phyloP scores from a whole-genome alignment of 2,329 filamentous ascomycete genomes.

The Albifimbria verrucaria region DNA sequence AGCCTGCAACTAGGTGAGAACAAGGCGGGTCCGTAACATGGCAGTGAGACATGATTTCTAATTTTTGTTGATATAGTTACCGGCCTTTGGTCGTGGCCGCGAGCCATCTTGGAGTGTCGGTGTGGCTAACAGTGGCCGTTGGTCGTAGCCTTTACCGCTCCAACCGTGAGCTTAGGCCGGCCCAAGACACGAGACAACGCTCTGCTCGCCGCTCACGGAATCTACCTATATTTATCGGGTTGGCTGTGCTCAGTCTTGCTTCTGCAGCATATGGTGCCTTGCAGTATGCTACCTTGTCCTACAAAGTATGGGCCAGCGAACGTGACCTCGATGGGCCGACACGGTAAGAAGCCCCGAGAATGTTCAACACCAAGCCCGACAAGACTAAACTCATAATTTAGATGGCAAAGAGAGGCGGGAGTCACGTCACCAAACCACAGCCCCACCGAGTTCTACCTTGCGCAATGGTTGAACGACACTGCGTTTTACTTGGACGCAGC shows the following conservation, averaged over 20 bases:
- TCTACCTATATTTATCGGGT: constrained; percentile 34
- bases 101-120: constrained; percentile 14
- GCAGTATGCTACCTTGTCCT: constrained; percentile 42
- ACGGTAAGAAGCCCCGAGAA: constrained; percentile 19
- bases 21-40: no score
- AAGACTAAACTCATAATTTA: no score
- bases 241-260: constrained; percentile 43
- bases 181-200: constrained; percentile 31
- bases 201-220: constrained; percentile 21
- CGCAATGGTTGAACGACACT: constrained; percentile 51
- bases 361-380: constrained; percentile 6
- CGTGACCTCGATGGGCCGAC: constrained; percentile 33
- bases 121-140: constrained; percentile 15
- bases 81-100: constrained; percentile 11
- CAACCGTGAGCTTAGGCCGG: constrained; percentile 25
- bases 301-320: constrained; percentile 45
- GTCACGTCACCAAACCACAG: constrained; percentile 26
- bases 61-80: constrained; percentile 9
- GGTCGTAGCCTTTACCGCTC: constrained; percentile 19
- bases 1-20: no score
- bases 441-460: constrained; percentile 31
- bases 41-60: no score
- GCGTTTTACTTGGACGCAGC: constrained; percentile 50
- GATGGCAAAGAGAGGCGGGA: no score
- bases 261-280: constrained; percentile 41